A percentile compares a stretch with the other conserved stretches of the same genome.
These are phyloP conservation scores for Jasminum sambac DNA, from an alignment of 257 asterid species.

Conservation along the genomic window DNA sequence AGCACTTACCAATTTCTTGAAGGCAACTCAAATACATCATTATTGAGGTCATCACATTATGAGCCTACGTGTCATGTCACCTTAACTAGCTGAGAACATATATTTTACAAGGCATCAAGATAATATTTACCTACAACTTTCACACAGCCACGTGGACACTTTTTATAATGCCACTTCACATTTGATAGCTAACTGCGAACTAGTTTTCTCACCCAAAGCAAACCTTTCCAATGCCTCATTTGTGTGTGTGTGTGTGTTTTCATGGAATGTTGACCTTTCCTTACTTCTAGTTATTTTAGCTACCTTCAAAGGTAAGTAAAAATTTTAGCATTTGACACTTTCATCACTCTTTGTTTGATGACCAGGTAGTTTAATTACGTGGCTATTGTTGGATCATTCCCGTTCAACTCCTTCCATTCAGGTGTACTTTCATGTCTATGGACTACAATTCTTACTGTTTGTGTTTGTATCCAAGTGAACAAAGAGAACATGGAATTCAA, in stretches of 20 bases:
- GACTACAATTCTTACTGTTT: slow-evolving; percentile 87
- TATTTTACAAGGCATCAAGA: background rate
- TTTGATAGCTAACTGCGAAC: no score
- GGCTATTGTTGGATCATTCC: slow-evolving; percentile 94
- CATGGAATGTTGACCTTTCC: background rate
- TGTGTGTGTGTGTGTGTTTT: background rate
- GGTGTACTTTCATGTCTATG: slow-evolving; percentile 95
- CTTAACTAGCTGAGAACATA: background rate
- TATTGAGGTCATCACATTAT: background rate
- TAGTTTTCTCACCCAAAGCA: background rate
- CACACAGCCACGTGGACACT: background rate
- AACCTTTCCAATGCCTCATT: background rate
- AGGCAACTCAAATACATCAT: background rate
- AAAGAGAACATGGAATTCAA: slow-evolving; percentile 54
- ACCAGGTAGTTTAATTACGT: slow-evolving; percentile 79
- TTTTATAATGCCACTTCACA: background rate
- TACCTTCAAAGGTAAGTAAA: background rate
- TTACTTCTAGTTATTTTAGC: no score
- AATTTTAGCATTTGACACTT: background rate
- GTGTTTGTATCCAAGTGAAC: slow-evolving; percentile 59
- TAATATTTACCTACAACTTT: background rate
- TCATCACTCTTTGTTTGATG: slow-evolving; percentile 19
- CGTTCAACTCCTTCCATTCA: slow-evolving; percentile 94
- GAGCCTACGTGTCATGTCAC: background rate
- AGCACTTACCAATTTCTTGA: background rate